Base-by-base conservation (phyloP, 306 rosid species). In the Clitoria ternatea region DNA sequence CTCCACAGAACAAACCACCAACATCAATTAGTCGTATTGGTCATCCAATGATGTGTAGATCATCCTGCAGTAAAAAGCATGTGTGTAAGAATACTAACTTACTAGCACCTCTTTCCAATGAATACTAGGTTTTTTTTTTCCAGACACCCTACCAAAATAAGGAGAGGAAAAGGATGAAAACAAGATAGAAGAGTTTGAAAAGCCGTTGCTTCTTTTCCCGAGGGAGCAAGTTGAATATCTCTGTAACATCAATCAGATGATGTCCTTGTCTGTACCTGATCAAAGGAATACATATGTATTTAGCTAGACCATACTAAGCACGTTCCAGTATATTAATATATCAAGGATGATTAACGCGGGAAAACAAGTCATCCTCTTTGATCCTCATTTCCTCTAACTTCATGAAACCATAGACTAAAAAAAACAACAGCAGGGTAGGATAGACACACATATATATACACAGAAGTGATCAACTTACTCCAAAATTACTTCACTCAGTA, bases 191-290 rank as follows among this genome's bases (percentile, higher is more conserved):
- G 79, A 94, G 97, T 79, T 94, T 94, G 89, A 84, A 62, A 61
- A 94, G 96, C 77, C 99, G 81, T 57, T 71, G 87, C 86, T 94
- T 91, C 84, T 94, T 94, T 72, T 91, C 97, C 80, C 70, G 61
- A 67, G 89, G 35, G 35, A 94, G 96, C 85, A 85, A 77, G 84
- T 87, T 94, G 89, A 94, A 94, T 80, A 94, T 87, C 96, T 94
- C 97, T 6, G 99, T 94, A 56, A 94, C 99, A 77, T 94, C 99
- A 63, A 87, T 83, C 56, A 91, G 79, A 74, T 94, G 97, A 54
- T 73, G 74, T 42, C 83, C 75, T 30, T 74, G 83, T 66, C 53
- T 83, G 54, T 89, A 94, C 85, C 99, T 94, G 72, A 36, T 77
- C 60, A 73, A 40, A 67, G 39, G 45, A 36, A 52, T 15, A 70